Base-by-base conservation (phyloP, 192 early-diverging fungal genomes). In the Rhizophagus clarus region DNA sequence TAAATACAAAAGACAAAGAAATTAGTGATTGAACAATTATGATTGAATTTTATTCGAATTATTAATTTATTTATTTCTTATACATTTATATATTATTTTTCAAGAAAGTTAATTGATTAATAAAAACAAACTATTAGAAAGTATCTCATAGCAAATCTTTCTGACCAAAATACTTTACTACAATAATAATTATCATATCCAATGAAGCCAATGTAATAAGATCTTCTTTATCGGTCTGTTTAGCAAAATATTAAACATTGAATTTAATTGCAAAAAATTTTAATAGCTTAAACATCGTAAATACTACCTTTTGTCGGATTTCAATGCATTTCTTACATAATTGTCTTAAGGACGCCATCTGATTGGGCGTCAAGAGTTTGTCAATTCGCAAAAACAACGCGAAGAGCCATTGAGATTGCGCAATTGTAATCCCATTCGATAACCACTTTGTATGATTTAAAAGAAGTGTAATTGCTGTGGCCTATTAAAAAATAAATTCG, bases 141-240 rank as follows among this genome's bases (percentile, higher is more conserved):
- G 4, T 1, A 22, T 56, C 1, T 75, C 17, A 75, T 4, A 49
- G 17, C 5, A 78, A 34, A 68, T 78, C 76, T 78, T 61, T 66
- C 67, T 86, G 85, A 26, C 85, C 83, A 61, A 82, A 86, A 34
- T 56, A 77, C 10, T 61, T 73, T 74, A 79, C 62, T 61, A 86
- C 76, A 34, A 86, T 82, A 20, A 81, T 81, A 63, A 86, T 86
- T 29, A 86, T 80, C 9, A 84, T 81, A 56, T 86, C 84, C 11
- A 82, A 37, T 28, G 67, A 77, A 10, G 80, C 51, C 4, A 85
- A 67, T 29, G 60, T 68, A 15, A 51, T n/a, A 29, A 60, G 72
- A 15, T 81, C 69, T 6, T 26, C 64, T 26, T 82, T 49, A 60
- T 49, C 31, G 17, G 26, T 11, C 79, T 56, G 32, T 47, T 61